Evolutionary conservation across 2,329 filamentous ascomycete genomes (phyloP), one percentile per base, ranked within the genome.

Genomic region (Epichloe bromicola): DNA sequence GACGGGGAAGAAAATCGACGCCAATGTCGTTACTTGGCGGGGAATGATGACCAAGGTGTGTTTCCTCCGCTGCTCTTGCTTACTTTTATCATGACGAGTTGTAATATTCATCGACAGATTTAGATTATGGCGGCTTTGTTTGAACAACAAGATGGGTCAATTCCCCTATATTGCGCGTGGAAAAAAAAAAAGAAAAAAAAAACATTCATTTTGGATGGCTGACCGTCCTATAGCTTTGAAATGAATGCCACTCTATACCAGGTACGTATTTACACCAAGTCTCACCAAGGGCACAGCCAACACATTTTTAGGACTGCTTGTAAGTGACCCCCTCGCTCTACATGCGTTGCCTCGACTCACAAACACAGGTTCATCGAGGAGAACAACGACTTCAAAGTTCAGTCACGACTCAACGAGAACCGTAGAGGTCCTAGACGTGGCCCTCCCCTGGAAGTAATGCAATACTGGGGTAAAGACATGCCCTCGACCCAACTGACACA

Each of bases 41-140:
- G 93, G 93, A 38, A 96, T 97, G 88, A 90, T 98, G 84, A 97
- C 93, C 55, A 98, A 96, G 76, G 88, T 90, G 63, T 49, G 67
- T 49, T 20, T 38, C 12, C 30, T 30, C 40, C 23, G 40, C 44
- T 33, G 38, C 17, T 37, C 19, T 20, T n/a, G 3, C 20, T 8
- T 39, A 5, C 20, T 8, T 39, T 39, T 23, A 10, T 5, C 15
- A 17, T n/a, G 23, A n/a, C 7, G 15, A 17, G 20, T 5, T 19
- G 12, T 23, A 44, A 47, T 10, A 40, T 45, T 10, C 12, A 33
- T 38, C 12, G 34, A 50, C 30, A 17, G 3, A 15, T 30, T 14
- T 41, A 95, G 88, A 88, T 98, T 57, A 82, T 97, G 82, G 82
- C 83, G 0, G 74, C 85, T 0, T 86, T 88, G 1, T 97, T 86